A percentile compares a stretch with the other conserved stretches of the same genome.
These are phyloP conservation scores for Excoecaria cochinchinensis DNA, from an alignment of 345 rosid genomes.

Conservation along the genomic window DNA sequence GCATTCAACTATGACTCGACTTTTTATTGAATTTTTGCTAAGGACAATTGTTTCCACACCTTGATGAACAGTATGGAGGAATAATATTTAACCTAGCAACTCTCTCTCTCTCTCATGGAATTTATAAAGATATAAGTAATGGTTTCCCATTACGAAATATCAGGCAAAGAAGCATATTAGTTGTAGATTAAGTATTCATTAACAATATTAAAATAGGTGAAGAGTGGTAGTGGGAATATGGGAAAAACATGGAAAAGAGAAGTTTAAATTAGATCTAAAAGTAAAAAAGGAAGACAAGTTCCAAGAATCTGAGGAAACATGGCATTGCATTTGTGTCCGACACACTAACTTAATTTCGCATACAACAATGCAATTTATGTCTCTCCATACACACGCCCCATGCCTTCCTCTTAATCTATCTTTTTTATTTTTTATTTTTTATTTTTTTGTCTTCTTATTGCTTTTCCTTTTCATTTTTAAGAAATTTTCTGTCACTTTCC, in stretches of 20 bases:
- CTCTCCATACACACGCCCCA: conserved; percentile 20
- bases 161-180: neutral
- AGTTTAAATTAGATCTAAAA: conserved; percentile 1
- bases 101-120: no score
- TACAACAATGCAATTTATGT: conserved; percentile 20
- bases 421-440: neutral
- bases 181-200: neutral
- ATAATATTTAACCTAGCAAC: no score
- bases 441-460: neutral
- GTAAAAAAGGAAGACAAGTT: conserved; percentile 25
- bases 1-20: no score
- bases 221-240: conserved; percentile 5
- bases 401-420: neutral
- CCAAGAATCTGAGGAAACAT: conserved; percentile 32
- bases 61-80: no score
- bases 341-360: conserved; percentile 13
- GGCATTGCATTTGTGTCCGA: neutral
- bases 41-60: no score
- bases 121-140: no score
- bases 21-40: no score
- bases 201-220: neutral
- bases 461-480: neutral
- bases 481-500: neutral
- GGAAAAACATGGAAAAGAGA: conserved; percentile 5
- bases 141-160: neutral